Base-by-base conservation (phyloP, 495 filamentous ascomycete genomes). In the Trichoderma gamsii region DNA sequence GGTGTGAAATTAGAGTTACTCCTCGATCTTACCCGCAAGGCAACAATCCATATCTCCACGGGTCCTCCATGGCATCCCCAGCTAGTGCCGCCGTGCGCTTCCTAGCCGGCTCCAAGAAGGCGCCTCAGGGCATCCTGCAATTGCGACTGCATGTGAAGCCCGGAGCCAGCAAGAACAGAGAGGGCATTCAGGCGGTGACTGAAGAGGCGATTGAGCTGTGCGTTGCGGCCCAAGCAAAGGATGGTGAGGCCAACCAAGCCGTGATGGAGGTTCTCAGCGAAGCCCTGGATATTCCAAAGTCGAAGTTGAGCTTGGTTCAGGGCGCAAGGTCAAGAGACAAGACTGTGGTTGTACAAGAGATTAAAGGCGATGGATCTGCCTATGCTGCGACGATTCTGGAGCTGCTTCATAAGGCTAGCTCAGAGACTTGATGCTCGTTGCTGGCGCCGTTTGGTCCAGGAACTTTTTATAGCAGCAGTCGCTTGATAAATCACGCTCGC, bases 161-260 rank as follows among this genome's bases (percentile, higher is more conserved):
- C 15, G 86, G 86, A n/a, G 83, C 82, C 8, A 87, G 81, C 67
- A 83, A 83, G n/a, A 77, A 80, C 56, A 82, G 87, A 6, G 83
- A 88, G 69, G 87, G 87, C 3, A 79, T 90, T 27, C 75, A 77
- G 13, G 77, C 77, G 1, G 76, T 90, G 11, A 81, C 81, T 2
- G 76, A 82, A 1, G 81, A 86, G 8, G 76, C 76, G 13, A 80
- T 91, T 66, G 84, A 88, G 64, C 72, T 92, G 1, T 87, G 84
- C 35, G 87, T 90, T 0, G 73, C 88, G 3, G 88, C 86, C 0
- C 86, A 82, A 63, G 83, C 88, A 12, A 79, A 84, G 44, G 86
- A 90, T 27, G 88, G 88, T 2, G 86, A 88, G 73, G 86, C 88
- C 4, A 92, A 92, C 70, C 80, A 81, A 67, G 87, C 88, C 16